phyloP scores from a whole-genome alignment of 2,329 filamentous ascomycete species.

The Didymella pomorum region DNA sequence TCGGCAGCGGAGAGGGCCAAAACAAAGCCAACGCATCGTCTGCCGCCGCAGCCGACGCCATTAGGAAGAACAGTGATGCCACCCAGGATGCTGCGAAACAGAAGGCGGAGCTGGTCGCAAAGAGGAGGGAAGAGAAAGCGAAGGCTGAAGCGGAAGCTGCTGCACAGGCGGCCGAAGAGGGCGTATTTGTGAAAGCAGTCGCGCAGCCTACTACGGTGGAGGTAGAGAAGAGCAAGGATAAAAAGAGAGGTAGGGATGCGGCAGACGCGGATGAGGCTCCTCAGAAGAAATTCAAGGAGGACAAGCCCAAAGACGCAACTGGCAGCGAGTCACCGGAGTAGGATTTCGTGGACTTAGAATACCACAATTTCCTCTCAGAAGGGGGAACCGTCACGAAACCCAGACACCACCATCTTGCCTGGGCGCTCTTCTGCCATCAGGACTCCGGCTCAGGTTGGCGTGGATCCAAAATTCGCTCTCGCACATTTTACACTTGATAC shows the following conservation, averaged over 20 bases:
- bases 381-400: too few species aligned
- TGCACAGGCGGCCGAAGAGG: conserved; percentile 9
- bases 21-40: conserved; percentile 74
- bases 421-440: too few species aligned
- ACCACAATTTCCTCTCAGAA: neutral
- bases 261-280: conserved; percentile 2
- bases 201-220: neutral
- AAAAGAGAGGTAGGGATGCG: conserved; percentile 10
- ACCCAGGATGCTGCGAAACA: conserved; percentile 28
- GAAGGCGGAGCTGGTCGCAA: conserved; percentile 34
- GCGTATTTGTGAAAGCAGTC: neutral
- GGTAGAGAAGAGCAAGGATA: conserved; percentile 5
- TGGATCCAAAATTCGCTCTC: too few species aligned
- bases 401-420: too few species aligned
- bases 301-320: neutral
- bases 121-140: conserved; percentile 28
- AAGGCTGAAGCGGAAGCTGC: conserved; percentile 21
- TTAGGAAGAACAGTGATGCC: conserved; percentile 56
- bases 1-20: conserved; percentile 70
- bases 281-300: conserved; percentile 17
- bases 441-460: too few species aligned
- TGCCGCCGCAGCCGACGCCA: conserved; percentile 69
- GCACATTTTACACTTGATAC: too few species aligned
- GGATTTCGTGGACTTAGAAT: neutral
- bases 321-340: neutral